Evolutionary conservation across 2,329 filamentous ascomycete species (phyloP), one percentile per base, ranked within the genome.

Genomic region (Fusarium torreyae): DNA sequence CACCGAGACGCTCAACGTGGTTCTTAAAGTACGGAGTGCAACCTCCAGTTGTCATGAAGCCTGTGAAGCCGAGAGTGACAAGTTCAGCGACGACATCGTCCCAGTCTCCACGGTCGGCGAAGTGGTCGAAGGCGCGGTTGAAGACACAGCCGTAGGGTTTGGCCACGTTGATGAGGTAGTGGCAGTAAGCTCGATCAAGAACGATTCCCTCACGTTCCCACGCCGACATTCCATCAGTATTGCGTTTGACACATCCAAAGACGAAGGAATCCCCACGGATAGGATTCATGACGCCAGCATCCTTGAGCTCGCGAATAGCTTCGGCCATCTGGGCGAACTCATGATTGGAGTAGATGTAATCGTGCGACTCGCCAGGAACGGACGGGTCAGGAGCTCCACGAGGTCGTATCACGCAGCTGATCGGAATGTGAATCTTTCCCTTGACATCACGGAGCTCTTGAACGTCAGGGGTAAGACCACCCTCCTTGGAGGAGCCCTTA

Each of bases 391-490:
- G 70, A 18, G 70, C 60, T 53, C 67, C 51, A 63, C 80, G 82
- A 7, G 86, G 86, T 10, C 87, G 84, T 65, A 89, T 85, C 84
- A 88, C 88, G 72, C 89, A 72, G 40, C 86, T 84, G 38, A 88
- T 71, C 1, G 85, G 81, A 26, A 83, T 76, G 13, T 75, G 52
- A 26, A 78, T 60, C 57, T 69, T 57, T 34, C 57, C 34, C 20
- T 68, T 66, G 26, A 83, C 73, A 3, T 59, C 56, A 3, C 63
- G 36, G 42, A 87, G 77, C 18, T 85, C 82, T 10, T 76, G 68
- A 4, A 81, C 26, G 1, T 79, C 70, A 4, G 87, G 87, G 1
- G 87, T 88, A 17, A 85, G 80, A 9, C 87, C 87, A 45, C 86
- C 87, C 2, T 70, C 75, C 2, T 72, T 57, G 67, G 88, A 88